Conservation (phyloP, 2,329 filamentous ascomycete genomes). For the Clonostachys chloroleuca region DNA sequence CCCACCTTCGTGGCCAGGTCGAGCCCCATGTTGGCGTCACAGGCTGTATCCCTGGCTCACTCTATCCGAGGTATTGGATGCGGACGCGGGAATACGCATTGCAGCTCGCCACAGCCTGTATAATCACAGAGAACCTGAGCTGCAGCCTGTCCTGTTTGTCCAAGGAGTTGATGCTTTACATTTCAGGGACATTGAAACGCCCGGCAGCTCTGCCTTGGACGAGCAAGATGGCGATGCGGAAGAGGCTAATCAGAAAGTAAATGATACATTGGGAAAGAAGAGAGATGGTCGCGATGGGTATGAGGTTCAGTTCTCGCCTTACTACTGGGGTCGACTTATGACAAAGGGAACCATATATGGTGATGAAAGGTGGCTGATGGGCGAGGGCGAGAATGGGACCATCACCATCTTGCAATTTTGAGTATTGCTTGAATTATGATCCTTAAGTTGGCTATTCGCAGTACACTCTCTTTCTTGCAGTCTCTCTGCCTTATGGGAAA, state of each 20-base stretch:
- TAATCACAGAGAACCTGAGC: no score
- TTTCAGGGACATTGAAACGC: no score
- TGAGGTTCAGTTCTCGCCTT: conserved; percentile 34
- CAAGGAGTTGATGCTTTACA: no score
- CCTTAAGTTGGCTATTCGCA: neutral
- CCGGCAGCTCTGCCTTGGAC: no score
- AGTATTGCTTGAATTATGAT: conserved; percentile 1
- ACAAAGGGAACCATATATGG: conserved; percentile 50
- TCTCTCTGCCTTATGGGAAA: no score
- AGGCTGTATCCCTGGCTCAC: conserved; percentile 48
- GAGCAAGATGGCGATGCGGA: no score
- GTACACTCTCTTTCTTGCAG: no score
- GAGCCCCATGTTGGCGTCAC: conserved; percentile 46
- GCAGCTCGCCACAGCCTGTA: conserved; percentile 17
- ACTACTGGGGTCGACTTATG: conserved; percentile 42
- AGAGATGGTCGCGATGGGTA: conserved; percentile 10
- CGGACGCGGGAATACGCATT: conserved; percentile 35
- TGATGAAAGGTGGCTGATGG: conserved; percentile 58
- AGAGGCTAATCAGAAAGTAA: no score
- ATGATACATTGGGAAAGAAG: neutral
- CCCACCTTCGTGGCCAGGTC: conserved; percentile 7
- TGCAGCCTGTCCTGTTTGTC: no score
- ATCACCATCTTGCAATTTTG: conserved; percentile 51
- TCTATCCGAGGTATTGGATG: conserved; percentile 38
- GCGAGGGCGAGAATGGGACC: conserved; percentile 45